Percentiles rank a stretch among this genome's conserved stretches.
Conservation (phyloP, 2,329 filamentous ascomycete species). For the Phyllosticta citrichinensis region DNA sequence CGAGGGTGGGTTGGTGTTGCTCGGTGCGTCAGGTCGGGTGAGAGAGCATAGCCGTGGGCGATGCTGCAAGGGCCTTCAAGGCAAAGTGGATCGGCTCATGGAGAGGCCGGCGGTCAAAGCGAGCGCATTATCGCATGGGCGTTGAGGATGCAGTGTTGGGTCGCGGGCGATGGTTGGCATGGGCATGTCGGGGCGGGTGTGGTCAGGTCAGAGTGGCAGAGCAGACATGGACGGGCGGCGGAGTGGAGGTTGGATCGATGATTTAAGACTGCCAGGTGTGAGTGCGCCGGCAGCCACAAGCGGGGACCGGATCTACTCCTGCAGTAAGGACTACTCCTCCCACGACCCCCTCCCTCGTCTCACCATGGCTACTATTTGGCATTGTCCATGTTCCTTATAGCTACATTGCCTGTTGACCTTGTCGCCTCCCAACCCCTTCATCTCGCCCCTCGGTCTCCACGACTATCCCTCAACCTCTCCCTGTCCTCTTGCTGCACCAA, state of each 20-base stretch:
- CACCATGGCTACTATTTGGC: neutral
- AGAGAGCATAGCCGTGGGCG: constrained; percentile 9
- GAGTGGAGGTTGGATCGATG: neutral
- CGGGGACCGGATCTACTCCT: no score
- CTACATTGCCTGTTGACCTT: neutral
- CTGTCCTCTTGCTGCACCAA: constrained; percentile 34
- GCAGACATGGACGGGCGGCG: neutral
- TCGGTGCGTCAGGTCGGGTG: constrained; percentile 6
- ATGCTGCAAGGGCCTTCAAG: constrained; percentile 9
- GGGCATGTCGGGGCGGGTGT: constrained; percentile 3
- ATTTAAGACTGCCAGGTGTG: neutral
- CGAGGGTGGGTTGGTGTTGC: constrained; percentile 1
- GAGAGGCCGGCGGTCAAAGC: constrained; percentile 3
- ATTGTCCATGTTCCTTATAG: neutral
- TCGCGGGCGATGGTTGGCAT: neutral
- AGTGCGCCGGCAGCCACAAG: neutral
- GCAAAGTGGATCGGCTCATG: constrained; percentile 5
- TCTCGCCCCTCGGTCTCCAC: neutral
- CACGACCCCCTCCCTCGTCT: neutral
- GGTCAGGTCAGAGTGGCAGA: neutral
- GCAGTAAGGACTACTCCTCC: no score
- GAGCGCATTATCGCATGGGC: constrained; percentile 6
- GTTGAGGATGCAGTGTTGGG: neutral
- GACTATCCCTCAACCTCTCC: constrained; percentile 34
- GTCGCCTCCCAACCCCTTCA: neutral